Evolutionary conservation across 1,284 basidiomycete species (phyloP).

Genomic region (Trametes polyzona): DNA sequence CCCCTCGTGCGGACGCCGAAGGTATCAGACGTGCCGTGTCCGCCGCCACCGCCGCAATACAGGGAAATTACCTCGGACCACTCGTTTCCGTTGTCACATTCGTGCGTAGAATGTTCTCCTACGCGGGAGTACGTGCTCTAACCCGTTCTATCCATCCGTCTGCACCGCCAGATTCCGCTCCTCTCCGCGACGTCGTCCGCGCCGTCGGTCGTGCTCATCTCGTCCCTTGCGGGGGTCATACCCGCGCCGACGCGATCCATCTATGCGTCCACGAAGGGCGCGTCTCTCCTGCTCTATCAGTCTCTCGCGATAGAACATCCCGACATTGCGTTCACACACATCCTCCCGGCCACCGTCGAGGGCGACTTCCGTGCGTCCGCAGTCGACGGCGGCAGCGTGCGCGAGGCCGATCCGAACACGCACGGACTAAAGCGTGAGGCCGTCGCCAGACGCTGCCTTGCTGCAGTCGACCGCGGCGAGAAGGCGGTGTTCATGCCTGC

Average conservation of each 20-base stretch:
- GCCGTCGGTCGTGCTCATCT: conserved; percentile 82
- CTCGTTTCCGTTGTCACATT: conserved; percentile 68
- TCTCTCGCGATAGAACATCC: conserved; percentile 82
- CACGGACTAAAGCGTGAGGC: conserved; percentile 57
- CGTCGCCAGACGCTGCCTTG: conserved; percentile 60
- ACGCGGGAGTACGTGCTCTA: background rate
- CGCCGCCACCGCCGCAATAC: conserved; percentile 56
- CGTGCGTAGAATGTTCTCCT: conserved; percentile 43
- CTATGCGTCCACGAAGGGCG: conserved; percentile 86
- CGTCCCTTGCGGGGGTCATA: conserved; percentile 79
- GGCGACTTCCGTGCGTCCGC: conserved; percentile 83
- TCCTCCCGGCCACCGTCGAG: conserved; percentile 68
- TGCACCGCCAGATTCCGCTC: conserved; percentile 85
- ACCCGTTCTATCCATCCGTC: conserved; percentile 3
- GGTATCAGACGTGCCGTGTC: conserved; percentile 57
- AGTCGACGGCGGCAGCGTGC: conserved; percentile 60
- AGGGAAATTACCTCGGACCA: conserved; percentile 69
- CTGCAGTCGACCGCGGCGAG: conserved; percentile 59
- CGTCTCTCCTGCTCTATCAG: conserved; percentile 80
- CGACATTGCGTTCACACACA: conserved; percentile 56
- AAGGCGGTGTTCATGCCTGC: conserved; percentile 61
- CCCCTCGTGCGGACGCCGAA: conserved; percentile 44
- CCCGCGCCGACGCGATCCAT: conserved; percentile 87
- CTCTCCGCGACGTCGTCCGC: conserved; percentile 68
- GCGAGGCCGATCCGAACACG: conserved; percentile 58